Evolutionary conservation across 495 filamentous ascomycete species (phyloP).

Genomic region (Trichoderma erinaceum): DNA sequence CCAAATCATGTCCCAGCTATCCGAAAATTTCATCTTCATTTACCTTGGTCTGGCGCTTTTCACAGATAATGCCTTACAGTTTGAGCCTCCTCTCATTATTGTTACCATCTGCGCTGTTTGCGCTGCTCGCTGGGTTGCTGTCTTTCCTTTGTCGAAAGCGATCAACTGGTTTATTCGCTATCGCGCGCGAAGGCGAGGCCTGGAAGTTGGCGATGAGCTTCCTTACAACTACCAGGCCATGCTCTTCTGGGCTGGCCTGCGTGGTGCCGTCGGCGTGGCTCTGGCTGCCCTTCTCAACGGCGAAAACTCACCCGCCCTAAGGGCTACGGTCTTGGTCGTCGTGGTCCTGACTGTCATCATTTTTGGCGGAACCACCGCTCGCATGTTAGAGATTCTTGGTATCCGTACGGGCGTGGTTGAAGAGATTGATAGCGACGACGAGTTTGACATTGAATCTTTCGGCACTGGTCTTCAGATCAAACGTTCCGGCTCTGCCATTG

Average conservation of each 20-base stretch:
- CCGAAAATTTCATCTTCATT: slow-evolving; percentile 99
- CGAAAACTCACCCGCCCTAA: slow-evolving; percentile 67
- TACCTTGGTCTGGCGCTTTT: slow-evolving; percentile 93
- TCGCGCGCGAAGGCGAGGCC: slow-evolving; percentile 70
- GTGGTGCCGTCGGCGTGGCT: slow-evolving; percentile 93
- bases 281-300: slow-evolving; percentile 84
- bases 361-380: slow-evolving; percentile 95
- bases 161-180: slow-evolving; percentile 95
- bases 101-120: slow-evolving; percentile 89
- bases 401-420: slow-evolving; percentile 95
- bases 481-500: slow-evolving; percentile 59
- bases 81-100: slow-evolving; percentile 93
- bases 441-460: slow-evolving; percentile 93
- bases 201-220: slow-evolving; percentile 79
- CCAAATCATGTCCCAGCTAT: slow-evolving; percentile 87
- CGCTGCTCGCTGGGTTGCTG: slow-evolving; percentile 80
- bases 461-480: slow-evolving; percentile 58
- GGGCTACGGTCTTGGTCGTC: slow-evolving; percentile 91
- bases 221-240: slow-evolving; percentile 92
- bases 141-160: slow-evolving; percentile 82
- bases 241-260: slow-evolving; percentile 97
- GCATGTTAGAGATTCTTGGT: slow-evolving; percentile 93
- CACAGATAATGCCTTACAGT: slow-evolving; percentile 77
- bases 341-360: slow-evolving; percentile 98
- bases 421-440: slow-evolving; percentile 93